Base-by-base conservation (phyloP, 2,329 filamentous ascomycete genomes). In the Pyrenophora seminiperda region DNA sequence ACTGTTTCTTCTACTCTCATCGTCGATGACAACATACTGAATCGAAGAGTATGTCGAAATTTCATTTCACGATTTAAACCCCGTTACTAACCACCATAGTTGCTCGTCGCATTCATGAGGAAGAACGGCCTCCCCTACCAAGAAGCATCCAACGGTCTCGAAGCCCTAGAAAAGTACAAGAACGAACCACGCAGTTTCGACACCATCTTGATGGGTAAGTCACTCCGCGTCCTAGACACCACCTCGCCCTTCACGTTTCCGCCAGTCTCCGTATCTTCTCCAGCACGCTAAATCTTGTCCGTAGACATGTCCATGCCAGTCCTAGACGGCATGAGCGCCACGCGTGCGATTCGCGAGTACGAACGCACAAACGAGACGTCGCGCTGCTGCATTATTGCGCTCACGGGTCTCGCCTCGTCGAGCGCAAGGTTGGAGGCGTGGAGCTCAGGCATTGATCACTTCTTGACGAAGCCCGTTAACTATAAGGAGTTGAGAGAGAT, bases 1-100 rank as follows among this genome's bases (percentile, higher is more conserved):
- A 18, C 19, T 13, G 22, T 33, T 3, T 52, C 56, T 3, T 52
- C 61, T 4, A 56, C 73, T 0, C 63, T 76, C 1, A 66, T 76
- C 1, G 68, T 72, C 0, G 74, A 76, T 38, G 74, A 76, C 38
- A 76, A 76, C 29, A 13, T 52, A 0, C 62, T 76, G 30, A 76
- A 76, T 15, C 57, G 73, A 2, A 70, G 61, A 54, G 71, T 72
- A 41, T 19, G 58, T 58, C 6, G 5, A 7, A 2, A 1, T 5
- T 27, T 10, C 5, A 3, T 14, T 11, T 20, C 24, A 11, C n/a
- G 7, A 7, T 5, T 11, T 10, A 7, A n/a, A n/a, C n/a, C 18
- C 7, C 17, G 11, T 15, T 40, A 20, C 59, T 62, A 19, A 65
- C 30, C 3, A 14, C 11, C 13, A 7, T 10, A 72, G 66, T 59